Conservation (phyloP, 306 rosid genomes). For the Dryas alaskensis region DNA sequence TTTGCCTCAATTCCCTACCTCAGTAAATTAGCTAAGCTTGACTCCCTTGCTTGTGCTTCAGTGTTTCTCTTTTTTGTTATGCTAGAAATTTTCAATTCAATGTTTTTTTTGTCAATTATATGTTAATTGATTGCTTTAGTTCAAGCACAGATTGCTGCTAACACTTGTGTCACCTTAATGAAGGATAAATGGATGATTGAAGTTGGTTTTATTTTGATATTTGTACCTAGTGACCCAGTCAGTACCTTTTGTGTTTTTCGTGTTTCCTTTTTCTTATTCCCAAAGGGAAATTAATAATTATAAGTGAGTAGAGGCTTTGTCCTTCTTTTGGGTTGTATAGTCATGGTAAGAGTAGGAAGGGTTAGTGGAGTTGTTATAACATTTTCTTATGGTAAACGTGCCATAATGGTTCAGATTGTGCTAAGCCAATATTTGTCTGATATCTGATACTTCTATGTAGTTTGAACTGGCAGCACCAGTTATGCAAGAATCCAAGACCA, state of each 20-base stretch:
- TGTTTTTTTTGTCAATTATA: neutral
- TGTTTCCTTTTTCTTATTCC: slow-evolving; percentile 1
- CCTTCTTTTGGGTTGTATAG: neutral
- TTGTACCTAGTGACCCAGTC: neutral
- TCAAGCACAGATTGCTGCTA: neutral
- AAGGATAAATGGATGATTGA: neutral
- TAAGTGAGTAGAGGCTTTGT: neutral
- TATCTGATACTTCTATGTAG: slow-evolving; percentile 42
- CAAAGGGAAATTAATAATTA: neutral
- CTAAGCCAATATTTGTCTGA: slow-evolving; percentile 13
- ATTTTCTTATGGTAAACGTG: neutral
- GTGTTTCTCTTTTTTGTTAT: neutral
- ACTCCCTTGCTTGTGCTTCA: slow-evolving; percentile 6
- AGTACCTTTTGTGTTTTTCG: neutral
- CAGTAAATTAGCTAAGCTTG: neutral
- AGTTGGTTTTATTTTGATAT: slow-evolving; percentile 7
- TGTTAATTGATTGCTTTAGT: neutral
- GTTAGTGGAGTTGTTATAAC: neutral
- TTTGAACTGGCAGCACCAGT: slow-evolving; percentile 95
- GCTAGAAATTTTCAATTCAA: neutral
- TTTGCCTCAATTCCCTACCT: neutral
- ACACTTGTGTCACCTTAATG: neutral
- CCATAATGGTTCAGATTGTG: slow-evolving; percentile 9
- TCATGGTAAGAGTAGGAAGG: neutral
- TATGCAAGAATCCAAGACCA: slow-evolving; percentile 74